phyloP scores from a whole-genome alignment of 148 eudicot genomes.

The Cornus kousa region DNA sequence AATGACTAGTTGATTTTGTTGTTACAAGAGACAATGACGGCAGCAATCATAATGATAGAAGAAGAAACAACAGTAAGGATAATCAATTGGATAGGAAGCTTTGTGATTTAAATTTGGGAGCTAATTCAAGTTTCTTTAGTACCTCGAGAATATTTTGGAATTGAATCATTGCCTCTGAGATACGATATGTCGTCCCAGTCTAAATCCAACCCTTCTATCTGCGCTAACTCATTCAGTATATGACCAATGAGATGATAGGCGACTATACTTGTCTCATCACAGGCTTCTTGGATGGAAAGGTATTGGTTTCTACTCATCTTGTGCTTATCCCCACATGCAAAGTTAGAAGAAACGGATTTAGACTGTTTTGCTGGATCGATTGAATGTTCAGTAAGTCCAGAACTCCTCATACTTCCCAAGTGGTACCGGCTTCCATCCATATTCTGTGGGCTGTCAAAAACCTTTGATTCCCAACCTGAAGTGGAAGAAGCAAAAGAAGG shows the following conservation, averaged over 20 bases:
- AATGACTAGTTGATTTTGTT: too few relatives aligned
- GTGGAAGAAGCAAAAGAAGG: slow-evolving; percentile 13
- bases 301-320: slow-evolving; percentile 39
- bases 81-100: neutral
- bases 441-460: neutral
- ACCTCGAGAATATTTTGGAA: slow-evolving; percentile 33
- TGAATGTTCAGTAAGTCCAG: neutral
- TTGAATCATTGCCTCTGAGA: slow-evolving; percentile 41
- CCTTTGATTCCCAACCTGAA: slow-evolving; percentile 17
- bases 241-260: slow-evolving; percentile 57
- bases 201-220: slow-evolving; percentile 36
- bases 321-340: slow-evolving; percentile 10
- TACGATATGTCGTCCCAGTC: slow-evolving; percentile 36
- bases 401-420: neutral
- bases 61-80: neutral
- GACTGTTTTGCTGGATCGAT: slow-evolving; percentile 13
- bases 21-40: neutral
- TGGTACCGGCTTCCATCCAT: slow-evolving; percentile 1
- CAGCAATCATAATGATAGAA: neutral
- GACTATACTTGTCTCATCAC: slow-evolving; percentile 67
- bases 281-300: slow-evolving; percentile 62
- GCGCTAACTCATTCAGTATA: slow-evolving; percentile 46
- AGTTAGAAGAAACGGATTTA: slow-evolving; percentile 14
- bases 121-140: neutral
- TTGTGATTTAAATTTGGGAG: neutral